Conservation (phyloP, 148 eudicot genomes). For the Silene uniflora region DNA sequence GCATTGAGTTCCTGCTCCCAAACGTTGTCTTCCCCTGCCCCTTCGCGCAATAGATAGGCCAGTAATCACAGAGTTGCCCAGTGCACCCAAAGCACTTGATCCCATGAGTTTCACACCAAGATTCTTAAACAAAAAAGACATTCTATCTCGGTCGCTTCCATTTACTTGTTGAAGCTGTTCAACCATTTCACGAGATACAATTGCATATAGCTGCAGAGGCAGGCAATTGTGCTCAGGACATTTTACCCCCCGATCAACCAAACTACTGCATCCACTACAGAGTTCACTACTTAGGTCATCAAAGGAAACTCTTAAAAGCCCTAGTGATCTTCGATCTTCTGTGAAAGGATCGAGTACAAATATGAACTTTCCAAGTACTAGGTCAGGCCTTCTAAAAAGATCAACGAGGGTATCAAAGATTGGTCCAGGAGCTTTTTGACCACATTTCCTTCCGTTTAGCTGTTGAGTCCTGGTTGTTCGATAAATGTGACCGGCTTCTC, state of each 20-base stretch:
- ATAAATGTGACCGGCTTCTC: conserved; percentile 78
- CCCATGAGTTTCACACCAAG: conserved; percentile 75
- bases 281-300: conserved; percentile 30
- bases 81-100: conserved; percentile 41
- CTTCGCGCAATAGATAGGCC: conserved; percentile 48
- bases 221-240: conserved; percentile 30
- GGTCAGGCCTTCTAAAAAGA: conserved; percentile 69
- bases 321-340: conserved; percentile 47
- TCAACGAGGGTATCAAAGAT: conserved; percentile 41
- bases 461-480: conserved; percentile 38
- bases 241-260: conserved; percentile 30
- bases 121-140: conserved; percentile 44
- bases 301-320: conserved; percentile 54
- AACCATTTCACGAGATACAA: conserved; percentile 67
- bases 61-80: conserved; percentile 43
- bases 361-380: conserved; percentile 54
- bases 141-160: conserved; percentile 49
- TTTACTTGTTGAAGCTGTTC: conserved; percentile 45
- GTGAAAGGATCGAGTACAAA: conserved; percentile 57
- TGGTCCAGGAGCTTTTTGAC: conserved; percentile 40
- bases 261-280: conserved; percentile 25
- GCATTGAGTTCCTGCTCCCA: conserved; percentile 21
- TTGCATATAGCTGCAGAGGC: conserved; percentile 56
- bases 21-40: conserved; percentile 50
- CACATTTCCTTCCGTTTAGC: conserved; percentile 35